These are phyloP conservation scores for Bipolaris victoriae DNA, from an alignment of 2,329 filamentous ascomycete species.

Conservation along the genomic window DNA sequence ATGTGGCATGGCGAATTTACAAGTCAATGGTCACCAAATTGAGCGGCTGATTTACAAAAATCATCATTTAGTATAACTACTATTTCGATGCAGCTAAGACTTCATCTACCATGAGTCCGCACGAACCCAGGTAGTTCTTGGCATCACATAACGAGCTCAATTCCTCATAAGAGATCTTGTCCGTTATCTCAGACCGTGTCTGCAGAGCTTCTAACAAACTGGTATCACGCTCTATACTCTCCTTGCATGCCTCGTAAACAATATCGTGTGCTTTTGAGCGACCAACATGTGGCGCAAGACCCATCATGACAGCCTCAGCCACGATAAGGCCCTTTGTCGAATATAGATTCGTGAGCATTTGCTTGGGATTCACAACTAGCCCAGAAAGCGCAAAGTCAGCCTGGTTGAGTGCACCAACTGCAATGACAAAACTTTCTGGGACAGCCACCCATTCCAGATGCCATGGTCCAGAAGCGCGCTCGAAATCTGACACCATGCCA, in stretches of 20 bases:
- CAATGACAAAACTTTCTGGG: slow-evolving; percentile 61
- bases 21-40: background rate
- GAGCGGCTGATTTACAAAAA: background rate
- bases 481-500: slow-evolving; percentile 64
- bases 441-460: slow-evolving; percentile 65
- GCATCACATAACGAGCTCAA: slow-evolving; percentile 64
- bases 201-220: slow-evolving; percentile 54
- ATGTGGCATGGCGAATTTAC: slow-evolving; percentile 1
- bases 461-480: slow-evolving; percentile 64
- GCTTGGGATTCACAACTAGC: slow-evolving; percentile 57
- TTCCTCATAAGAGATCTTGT: slow-evolving; percentile 53
- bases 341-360: slow-evolving; percentile 59
- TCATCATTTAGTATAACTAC: background rate
- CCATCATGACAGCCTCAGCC: slow-evolving; percentile 67
- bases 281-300: slow-evolving; percentile 59
- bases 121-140: slow-evolving; percentile 53
- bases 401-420: slow-evolving; percentile 60
- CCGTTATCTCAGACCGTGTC: slow-evolving; percentile 50
- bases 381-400: slow-evolving; percentile 61
- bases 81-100: slow-evolving; percentile 41
- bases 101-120: slow-evolving; percentile 46
- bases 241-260: slow-evolving; percentile 62
- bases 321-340: slow-evolving; percentile 62
- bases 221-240: slow-evolving; percentile 54
- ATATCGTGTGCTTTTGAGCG: slow-evolving; percentile 62